Percentiles rank a stretch among this genome's conserved stretches.
These are phyloP conservation scores for Obba rivulosa DNA, from an alignment of 768 basidiomycete species.

Conservation along the genomic window DNA sequence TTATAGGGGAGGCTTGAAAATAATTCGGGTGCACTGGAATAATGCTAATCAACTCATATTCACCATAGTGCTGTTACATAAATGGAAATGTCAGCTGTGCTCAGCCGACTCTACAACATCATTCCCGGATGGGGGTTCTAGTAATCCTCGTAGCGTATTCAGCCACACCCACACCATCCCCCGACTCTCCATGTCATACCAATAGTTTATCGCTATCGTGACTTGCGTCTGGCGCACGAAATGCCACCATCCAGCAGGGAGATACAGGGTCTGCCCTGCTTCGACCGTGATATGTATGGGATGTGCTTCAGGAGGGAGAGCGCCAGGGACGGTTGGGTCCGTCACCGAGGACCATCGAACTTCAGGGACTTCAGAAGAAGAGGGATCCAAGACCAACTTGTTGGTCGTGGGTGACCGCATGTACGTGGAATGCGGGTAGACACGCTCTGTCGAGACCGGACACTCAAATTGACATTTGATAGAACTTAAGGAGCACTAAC, in stretches of 20 bases:
- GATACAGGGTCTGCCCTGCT: constrained; percentile 78
- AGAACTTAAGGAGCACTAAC: constrained; percentile 34
- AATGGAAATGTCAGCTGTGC: too few relatives aligned
- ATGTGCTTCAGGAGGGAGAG: constrained; percentile 46
- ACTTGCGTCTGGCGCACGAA: constrained; percentile 69
- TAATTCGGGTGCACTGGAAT: too few relatives aligned
- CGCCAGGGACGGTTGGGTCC: constrained; percentile 46
- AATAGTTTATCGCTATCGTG: constrained; percentile 78
- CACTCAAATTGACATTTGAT: constrained; percentile 47
- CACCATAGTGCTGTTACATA: too few relatives aligned
- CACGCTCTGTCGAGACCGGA: constrained; percentile 15
- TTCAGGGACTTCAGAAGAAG: constrained; percentile 26
- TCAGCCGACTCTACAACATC: constrained; percentile 13
- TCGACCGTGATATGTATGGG: constrained; percentile 63
- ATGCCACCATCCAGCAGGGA: constrained; percentile 96
- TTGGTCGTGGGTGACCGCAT: constrained; percentile 27
- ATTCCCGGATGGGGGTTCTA: constrained; percentile 35
- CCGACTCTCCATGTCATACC: constrained; percentile 78
- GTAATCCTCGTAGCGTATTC: constrained; percentile 45
- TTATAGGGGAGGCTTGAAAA: too few relatives aligned
- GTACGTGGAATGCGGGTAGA: constrained; percentile 59
- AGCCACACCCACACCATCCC: constrained; percentile 70
- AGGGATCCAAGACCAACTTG: constrained; percentile 27
- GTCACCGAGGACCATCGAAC: constrained; percentile 82
- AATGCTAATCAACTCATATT: too few relatives aligned